A percentile compares a stretch with the other conserved stretches of the same genome.
phyloP scores from a whole-genome alignment of 345 rosid species.

The Ceriops zippeliana region DNA sequence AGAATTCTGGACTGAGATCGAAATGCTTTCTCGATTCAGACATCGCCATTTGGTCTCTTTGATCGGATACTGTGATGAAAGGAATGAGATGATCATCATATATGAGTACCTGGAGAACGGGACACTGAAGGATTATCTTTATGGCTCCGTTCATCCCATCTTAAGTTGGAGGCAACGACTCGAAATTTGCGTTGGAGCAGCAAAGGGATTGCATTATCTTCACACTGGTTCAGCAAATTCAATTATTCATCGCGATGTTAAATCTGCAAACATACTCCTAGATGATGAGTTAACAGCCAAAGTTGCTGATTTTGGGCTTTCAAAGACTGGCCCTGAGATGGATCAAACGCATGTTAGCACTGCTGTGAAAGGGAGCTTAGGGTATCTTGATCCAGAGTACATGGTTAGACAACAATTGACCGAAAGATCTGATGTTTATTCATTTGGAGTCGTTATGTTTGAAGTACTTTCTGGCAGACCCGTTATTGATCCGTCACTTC shows the following conservation, averaged over 20 bases:
- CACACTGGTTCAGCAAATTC: constrained; percentile 63
- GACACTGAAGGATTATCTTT: constrained; percentile 52
- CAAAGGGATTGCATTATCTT: constrained; percentile 70
- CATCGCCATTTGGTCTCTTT: constrained; percentile 69
- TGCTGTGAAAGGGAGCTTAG: constrained; percentile 70
- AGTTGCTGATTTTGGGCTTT: constrained; percentile 75
- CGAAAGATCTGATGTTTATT: constrained; percentile 61
- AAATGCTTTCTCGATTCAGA: constrained; percentile 67
- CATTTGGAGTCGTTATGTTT: constrained; percentile 67
- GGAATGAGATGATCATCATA: constrained; percentile 61
- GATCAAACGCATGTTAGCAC: constrained; percentile 74
- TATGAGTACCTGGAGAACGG: constrained; percentile 72
- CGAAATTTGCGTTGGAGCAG: constrained; percentile 64
- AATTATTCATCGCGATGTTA: constrained; percentile 68
- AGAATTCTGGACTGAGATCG: constrained; percentile 63
- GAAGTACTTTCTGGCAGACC: constrained; percentile 59
- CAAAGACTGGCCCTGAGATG: constrained; percentile 58
- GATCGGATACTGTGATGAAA: constrained; percentile 62
- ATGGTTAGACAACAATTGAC: constrained; percentile 49
- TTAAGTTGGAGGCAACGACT: constrained; percentile 59
- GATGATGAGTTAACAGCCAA: constrained; percentile 67
- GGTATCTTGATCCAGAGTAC: constrained; percentile 61
- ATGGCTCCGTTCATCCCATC: constrained; percentile 38
- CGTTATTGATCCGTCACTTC: constrained; percentile 52
- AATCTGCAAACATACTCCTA: constrained; percentile 62